Evolutionary conservation across 2,329 filamentous ascomycete genomes (phyloP).

Genomic region (Cercospora zeina): DNA sequence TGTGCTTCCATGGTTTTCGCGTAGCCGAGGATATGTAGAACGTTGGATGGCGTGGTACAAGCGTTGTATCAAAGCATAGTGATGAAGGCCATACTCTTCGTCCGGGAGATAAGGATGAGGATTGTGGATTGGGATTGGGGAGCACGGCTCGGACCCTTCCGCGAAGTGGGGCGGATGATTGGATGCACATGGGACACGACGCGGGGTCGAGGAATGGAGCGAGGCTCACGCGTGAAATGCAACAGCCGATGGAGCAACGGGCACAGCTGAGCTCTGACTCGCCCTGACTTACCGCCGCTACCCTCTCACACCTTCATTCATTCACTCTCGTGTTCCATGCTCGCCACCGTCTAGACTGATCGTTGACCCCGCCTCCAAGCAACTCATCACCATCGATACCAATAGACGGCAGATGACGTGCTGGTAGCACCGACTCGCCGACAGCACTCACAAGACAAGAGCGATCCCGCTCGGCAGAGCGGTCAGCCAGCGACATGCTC

Average conservation of each 20-base stretch:
- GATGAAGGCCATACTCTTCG: no score
- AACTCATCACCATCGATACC: background rate
- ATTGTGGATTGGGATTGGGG: no score
- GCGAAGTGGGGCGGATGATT: background rate
- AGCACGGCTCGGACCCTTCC: no score
- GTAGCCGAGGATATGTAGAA: no score
- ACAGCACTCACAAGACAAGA: background rate
- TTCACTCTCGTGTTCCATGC: background rate
- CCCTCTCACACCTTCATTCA: background rate
- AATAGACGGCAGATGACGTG: conserved; percentile 10
- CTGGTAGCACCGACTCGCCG: conserved; percentile 7
- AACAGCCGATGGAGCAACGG: conserved; percentile 6
- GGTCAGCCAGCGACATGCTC: conserved; percentile 28
- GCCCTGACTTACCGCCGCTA: background rate
- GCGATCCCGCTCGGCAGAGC: conserved; percentile 12
- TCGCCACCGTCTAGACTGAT: background rate
- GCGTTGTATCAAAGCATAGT: no score
- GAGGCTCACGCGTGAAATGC: conserved; percentile 12
- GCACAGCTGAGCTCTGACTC: background rate
- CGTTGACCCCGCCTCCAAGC: background rate
- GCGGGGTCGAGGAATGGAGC: conserved; percentile 5
- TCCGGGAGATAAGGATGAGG: no score
- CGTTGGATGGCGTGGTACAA: no score
- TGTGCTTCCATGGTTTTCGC: background rate
- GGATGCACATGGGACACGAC: background rate